Evolutionary conservation across 2,329 filamentous ascomycete genomes (phyloP).

Genomic region (Aspergillus ochraceus): DNA sequence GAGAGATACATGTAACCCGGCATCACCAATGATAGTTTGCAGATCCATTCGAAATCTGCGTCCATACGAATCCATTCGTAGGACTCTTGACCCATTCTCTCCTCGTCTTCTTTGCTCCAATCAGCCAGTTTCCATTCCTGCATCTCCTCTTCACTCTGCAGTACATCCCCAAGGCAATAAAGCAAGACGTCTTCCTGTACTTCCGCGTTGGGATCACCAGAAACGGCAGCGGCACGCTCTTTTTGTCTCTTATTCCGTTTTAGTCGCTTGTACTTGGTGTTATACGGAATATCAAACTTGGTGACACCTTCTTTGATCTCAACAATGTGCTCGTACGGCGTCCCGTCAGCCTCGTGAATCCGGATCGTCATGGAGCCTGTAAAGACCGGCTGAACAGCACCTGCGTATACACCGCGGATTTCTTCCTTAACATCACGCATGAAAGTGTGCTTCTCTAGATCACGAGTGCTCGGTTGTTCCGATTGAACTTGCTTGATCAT

Average conservation of each 20-base stretch:
- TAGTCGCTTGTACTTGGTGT: constrained; percentile 97
- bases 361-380: constrained; percentile 96
- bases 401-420: constrained; percentile 66
- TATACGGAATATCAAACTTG: constrained; percentile 94
- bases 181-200: constrained; percentile 78
- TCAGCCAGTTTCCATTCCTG: constrained; percentile 81
- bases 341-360: constrained; percentile 97
- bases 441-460: constrained; percentile 73
- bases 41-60: constrained; percentile 97
- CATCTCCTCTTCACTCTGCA: constrained; percentile 79
- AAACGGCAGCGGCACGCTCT: constrained; percentile 67
- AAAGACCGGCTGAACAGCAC: constrained; percentile 74
- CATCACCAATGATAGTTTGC: constrained; percentile 77
- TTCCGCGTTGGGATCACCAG: constrained; percentile 62
- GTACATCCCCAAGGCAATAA: constrained; percentile 88
- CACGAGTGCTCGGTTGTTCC: constrained; percentile 55
- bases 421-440: constrained; percentile 82
- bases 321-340: constrained; percentile 96
- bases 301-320: constrained; percentile 86
- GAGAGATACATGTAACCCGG: constrained; percentile 97
- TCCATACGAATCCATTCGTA: constrained; percentile 99
- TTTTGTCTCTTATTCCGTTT: constrained; percentile 84
- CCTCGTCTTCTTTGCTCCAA: constrained; percentile 86
- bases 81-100: constrained; percentile 89
- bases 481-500: constrained; percentile 75